Base-by-base conservation (phyloP, 768 basidiomycete species). In the Rhodosporidiobolus odoratus region DNA sequence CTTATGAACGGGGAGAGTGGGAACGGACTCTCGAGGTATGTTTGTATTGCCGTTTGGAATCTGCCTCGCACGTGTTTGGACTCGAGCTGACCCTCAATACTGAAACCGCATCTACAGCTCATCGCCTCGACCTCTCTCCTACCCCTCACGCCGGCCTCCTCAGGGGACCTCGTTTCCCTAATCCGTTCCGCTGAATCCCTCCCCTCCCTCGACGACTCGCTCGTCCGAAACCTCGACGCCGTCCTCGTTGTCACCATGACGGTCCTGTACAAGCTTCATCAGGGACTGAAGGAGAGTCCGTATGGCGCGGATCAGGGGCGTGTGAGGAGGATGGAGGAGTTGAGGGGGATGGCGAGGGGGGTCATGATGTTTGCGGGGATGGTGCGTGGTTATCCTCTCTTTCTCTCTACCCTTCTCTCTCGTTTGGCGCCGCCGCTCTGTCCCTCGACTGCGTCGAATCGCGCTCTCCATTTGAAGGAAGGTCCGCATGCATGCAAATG, bases 241-340 rank as follows among this genome's bases (percentile, higher is more conserved):
- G 90, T 96, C 79, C 84, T 98, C 58, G 86, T 90, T 41, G 84
- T 92, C 47, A 89, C 91, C 30, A 99, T 98, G 96, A 92, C 93
- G 77, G 86, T 88, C 37, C 85, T 98, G 35, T 88, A 89, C 58
- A 86, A 84, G 21, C 85, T 94, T 23, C 89, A 95, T 75, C 88
- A 88, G 66, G 86, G 85, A 67, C 82, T 87, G 66, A 95, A 95
- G 79, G 81, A 82, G 17, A 87, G 88, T 37, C 81, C 84, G 52
- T 86, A 86, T 30, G 85, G 88, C 19, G 64, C 19, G 17, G 92
- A 95, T 76, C 84, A 86, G 47, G 88, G 86, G 3, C 83, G 89
- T 72, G 88, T 93, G 75, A 84, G 88, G 84, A 87, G 87, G 0
- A 81, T 93, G 72, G 81, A 83, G 0, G 81, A 85, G 25, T 80